A percentile compares a stretch with the other conserved stretches of the same genome.
Evolutionary conservation across 1,139 yeast genomes (phyloP).

Genomic region (Saccharomycopsis hybrid): DNA sequence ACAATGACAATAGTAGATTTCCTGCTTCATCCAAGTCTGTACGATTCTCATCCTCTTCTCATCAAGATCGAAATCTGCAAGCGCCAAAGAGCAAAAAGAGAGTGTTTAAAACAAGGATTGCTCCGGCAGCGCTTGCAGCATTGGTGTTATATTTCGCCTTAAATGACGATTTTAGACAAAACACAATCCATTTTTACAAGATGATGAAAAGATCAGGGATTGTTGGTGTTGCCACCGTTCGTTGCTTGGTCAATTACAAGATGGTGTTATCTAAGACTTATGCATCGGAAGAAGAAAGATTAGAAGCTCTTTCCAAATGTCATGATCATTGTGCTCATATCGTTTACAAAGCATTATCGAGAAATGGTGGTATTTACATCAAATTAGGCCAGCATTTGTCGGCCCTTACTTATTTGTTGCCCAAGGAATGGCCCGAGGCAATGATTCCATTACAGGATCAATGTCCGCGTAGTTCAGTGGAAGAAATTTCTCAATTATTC

Average conservation of each 20-base stretch:
- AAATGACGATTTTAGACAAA: slow-evolving; percentile 3
- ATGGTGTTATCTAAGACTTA: slow-evolving; percentile 34
- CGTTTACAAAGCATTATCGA: slow-evolving; percentile 71
- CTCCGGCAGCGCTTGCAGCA: slow-evolving; percentile 1
- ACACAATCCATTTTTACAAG: slow-evolving; percentile 8
- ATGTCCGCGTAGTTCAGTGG: slow-evolving; percentile 76
- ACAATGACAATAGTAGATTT: too few species aligned
- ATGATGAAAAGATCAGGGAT: slow-evolving; percentile 43
- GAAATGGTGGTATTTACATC: slow-evolving; percentile 88
- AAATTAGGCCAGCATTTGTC: slow-evolving; percentile 92
- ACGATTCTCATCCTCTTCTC: too few species aligned
- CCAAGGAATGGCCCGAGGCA: slow-evolving; percentile 90
- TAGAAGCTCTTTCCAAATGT: slow-evolving; percentile 48
- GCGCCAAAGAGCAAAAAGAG: background rate
- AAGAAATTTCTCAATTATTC: slow-evolving; percentile 64
- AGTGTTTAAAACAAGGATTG: background rate
- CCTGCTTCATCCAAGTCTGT: too few species aligned
- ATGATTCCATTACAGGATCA: slow-evolving; percentile 90
- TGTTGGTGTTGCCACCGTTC: slow-evolving; percentile 54
- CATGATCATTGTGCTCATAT: slow-evolving; percentile 75
- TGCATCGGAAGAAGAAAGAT: slow-evolving; percentile 42
- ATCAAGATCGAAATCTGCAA: background rate
- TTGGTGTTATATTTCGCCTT: background rate
- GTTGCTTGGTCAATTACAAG: slow-evolving; percentile 62
- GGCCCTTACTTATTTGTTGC: slow-evolving; percentile 85